Base-by-base conservation (phyloP, 192 early-diverging fungal genomes). In the Entomortierella parvispora region DNA sequence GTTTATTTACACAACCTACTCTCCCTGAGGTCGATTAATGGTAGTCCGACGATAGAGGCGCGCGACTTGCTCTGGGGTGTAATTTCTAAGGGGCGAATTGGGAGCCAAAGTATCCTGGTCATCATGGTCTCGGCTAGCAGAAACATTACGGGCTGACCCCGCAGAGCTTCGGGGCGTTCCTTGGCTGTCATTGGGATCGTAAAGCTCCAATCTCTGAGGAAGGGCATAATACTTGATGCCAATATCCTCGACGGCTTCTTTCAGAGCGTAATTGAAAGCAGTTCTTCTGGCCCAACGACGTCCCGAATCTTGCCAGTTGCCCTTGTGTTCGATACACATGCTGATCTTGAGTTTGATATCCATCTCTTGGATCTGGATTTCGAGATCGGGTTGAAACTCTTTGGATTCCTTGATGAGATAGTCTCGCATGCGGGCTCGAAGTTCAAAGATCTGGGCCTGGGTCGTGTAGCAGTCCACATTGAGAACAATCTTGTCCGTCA, bases 271-370 rank as follows among this genome's bases (percentile, higher is more conserved):
- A 44, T 76, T 76, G 54, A 76, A 76, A 52, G 72, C 59, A 4
- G 72, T 76, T 15, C 72, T 58, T 8, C 72, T 58, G 15, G 72
- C 72, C 72, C 72, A 76, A 10, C 72, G 65, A 18, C 72, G 52
- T 9, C 82, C 89, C 11, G 86, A 84, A 66, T 93, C 92, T 69
- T 94, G 92, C 91, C 91, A 94, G 65, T 93, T 96, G 32, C 75
- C 76, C 78, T 91, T 93, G 72, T 94, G 91, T 52, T 89, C 88
- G 62, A 94, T 81, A 25, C 84, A 88, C 43, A 94, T 81, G 48
- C 80, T 87, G 58, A 92, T 61, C 34, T 81, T 87, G 46, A 96
- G 65, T 60, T 89, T 83, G 44, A 85, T 86, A 51, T 89, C 83
- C 55, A 91, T 71, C 23, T 85, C 72, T n/a, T 89, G 81, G 17